Base-by-base conservation (phyloP, 371 early-diverging fungal species). In the Mortierella sp. region DNA sequence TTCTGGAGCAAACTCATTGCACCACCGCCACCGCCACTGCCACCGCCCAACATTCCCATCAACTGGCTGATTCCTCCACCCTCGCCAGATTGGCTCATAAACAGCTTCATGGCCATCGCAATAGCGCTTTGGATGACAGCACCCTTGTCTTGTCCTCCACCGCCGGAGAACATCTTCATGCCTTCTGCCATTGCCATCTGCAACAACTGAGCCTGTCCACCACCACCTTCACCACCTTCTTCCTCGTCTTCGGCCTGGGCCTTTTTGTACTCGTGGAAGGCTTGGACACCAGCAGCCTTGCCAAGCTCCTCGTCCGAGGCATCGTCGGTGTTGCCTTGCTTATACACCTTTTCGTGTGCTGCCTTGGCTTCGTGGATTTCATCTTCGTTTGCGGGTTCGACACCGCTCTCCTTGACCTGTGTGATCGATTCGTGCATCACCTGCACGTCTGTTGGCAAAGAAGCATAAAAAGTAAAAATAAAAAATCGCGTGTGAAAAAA, bases 141-240 rank as follows among this genome's bases (percentile, higher is more conserved):
- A 4, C 77, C 49, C 73, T 78, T 86, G 64, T 83, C 78, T 0
- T 55, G 30, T 20, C 73, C 77, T 28, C 74, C 77, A 20, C 75
- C 74, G 20, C 83, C 80, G n/a, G 84, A 73, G 47, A 87, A 84
- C 60, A 89, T 32, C 73, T 88, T 87, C 61, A 85, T 72, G 39
- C 85, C 89, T 67, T 86, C 84, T 16, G 83, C 79, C 87, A 89
- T 87, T 37, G 88, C 89, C 87, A 85, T 89, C 52, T 85, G 84
- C 12, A 88, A 66, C 64, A 89, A 77, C 22, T 79, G 70, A 45
- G 77, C 67, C 84, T 88, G 70, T 37, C 87, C 84, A 43, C 86
- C 88, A 26, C 71, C 73, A 9, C 57, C 37, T 1, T 57, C 35
- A 26, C 64, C 45, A n/a, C 57, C 68, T 0, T 20, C 30, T 9